Base-by-base conservation (phyloP, 2,329 filamentous ascomycete species). In the Talaromyces sp. region DNA sequence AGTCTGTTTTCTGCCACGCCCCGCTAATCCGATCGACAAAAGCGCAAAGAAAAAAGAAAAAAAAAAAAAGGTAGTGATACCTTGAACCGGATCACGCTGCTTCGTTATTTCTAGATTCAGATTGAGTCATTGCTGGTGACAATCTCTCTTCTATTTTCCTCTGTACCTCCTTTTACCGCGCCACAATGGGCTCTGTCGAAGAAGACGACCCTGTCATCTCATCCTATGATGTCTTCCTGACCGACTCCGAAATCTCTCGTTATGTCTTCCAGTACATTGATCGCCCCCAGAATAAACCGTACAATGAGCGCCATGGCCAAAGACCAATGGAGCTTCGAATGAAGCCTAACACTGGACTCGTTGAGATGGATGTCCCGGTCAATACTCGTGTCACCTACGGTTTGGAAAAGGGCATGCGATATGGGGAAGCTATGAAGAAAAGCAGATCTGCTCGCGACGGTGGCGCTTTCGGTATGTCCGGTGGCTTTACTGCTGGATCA, bases 311-410 rank as follows among this genome's bases (percentile, higher is more conserved):
- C 11, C 74, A 77, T 47, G 75, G 77, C 14, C 79, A 82, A 27
- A 79, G 81, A 50, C 89, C 93, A 10, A 78, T 84, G 14, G 85
- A 88, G 64, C 79, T 97, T 65, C 90, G 93, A 61, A 78, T 96
- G 70, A 99, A 97, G 77, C 83, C 87, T 13, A 77, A 82, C 51
- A 84, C 89, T 0, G 92, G 92, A 51, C 89, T 97, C 76, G 80
- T 97, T 51, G 94, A 99, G 75, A 80, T 97, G 47, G 94, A 99
- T 70, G 82, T 97, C n/a, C 90, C 91, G 4, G 80, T 97, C 63
- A 85, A 86, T 77, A 86, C 86, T 57, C 78, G 80, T 43, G 71
- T 77, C 51, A 87, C 90, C 67, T 97, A 96, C 78, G 91, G 97
- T 75, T 83, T 87, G 60, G 82, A 84, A 61, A 91, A 93, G 76